phyloP scores from a whole-genome alignment of 1,284 basidiomycete genomes.

The Sanguinoderma infundibulare region DNA sequence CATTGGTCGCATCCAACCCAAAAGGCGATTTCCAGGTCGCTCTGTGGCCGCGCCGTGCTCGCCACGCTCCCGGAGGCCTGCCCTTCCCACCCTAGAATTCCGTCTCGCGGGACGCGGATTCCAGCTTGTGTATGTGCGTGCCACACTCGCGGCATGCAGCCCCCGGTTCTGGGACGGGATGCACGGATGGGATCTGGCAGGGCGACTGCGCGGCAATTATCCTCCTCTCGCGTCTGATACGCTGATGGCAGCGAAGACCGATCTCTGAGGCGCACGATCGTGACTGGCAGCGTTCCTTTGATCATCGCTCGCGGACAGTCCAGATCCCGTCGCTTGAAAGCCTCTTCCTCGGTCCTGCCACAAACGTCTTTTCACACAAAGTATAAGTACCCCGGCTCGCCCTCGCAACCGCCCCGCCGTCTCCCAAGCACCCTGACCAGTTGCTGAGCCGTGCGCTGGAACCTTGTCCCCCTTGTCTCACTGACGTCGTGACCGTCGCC shows the following conservation, averaged over 20 bases:
- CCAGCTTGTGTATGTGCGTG: not conserved
- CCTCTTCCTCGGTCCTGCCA: constrained; percentile 14
- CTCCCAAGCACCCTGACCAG: constrained; percentile 21
- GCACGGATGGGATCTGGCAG: constrained; percentile 3
- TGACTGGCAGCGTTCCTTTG: constrained; percentile 19
- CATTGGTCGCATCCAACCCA: constrained; percentile 10
- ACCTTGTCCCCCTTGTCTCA: constrained; percentile 7
- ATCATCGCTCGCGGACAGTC: constrained; percentile 29
- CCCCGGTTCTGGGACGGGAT: not conserved
- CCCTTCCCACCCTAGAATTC: constrained; percentile 11
- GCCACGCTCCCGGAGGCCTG: constrained; percentile 8
- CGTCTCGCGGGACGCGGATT: not conserved
- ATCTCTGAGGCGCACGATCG: constrained; percentile 24
- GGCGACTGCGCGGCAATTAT: constrained; percentile 22
- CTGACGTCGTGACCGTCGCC: constrained; percentile 4
- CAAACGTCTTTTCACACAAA: constrained; percentile 15
- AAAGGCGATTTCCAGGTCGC: constrained; percentile 6
- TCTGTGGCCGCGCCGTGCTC: constrained; percentile 9
- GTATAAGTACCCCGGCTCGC: constrained; percentile 19
- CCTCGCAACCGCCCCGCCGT: constrained; percentile 21
- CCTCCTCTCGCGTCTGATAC: constrained; percentile 23
- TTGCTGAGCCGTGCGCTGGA: constrained; percentile 16
- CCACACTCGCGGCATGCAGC: constrained; percentile 3
- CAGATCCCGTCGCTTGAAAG: constrained; percentile 26
- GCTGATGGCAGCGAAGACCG: constrained; percentile 22